A percentile compares a stretch with the other conserved stretches of the same genome.
These are phyloP conservation scores for Coleophoma eucalyptorum DNA, from an alignment of 2,329 filamentous ascomycete genomes.

Conservation along the genomic window DNA sequence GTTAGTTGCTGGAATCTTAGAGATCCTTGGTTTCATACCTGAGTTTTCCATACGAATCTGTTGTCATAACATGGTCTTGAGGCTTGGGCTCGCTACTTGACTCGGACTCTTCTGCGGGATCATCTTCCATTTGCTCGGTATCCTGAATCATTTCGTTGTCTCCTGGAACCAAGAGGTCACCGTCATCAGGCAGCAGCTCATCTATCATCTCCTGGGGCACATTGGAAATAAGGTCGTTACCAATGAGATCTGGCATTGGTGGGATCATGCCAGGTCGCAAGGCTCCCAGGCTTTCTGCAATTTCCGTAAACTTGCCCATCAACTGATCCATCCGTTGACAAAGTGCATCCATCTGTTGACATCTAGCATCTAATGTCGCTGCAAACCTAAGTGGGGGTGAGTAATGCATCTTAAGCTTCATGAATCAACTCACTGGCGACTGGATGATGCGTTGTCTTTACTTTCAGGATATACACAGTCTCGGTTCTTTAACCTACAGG, in stretches of 20 bases:
- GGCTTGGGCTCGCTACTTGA: background rate
- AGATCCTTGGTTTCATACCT: background rate
- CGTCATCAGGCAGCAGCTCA: background rate
- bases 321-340: background rate
- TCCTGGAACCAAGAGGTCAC: background rate
- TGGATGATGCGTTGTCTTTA: background rate
- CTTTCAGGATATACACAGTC: conserved; percentile 1
- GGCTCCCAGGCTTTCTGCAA: background rate
- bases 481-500: background rate
- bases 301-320: background rate
- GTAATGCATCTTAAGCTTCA: background rate
- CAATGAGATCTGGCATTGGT: background rate
- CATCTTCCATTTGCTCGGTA: background rate
- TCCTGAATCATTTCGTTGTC: too few relatives aligned
- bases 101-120: background rate
- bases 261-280: background rate
- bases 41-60: conserved; percentile 3
- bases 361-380: background rate
- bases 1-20: background rate
- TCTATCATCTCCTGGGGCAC: background rate
- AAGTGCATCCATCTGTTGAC: background rate
- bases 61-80: conserved; percentile 3
- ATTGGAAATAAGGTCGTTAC: background rate
- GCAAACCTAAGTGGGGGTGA: background rate
- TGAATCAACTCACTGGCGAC: background rate